phyloP scores from a whole-genome alignment of 805 yeast genomes.

The Deakozyma indianensis region DNA sequence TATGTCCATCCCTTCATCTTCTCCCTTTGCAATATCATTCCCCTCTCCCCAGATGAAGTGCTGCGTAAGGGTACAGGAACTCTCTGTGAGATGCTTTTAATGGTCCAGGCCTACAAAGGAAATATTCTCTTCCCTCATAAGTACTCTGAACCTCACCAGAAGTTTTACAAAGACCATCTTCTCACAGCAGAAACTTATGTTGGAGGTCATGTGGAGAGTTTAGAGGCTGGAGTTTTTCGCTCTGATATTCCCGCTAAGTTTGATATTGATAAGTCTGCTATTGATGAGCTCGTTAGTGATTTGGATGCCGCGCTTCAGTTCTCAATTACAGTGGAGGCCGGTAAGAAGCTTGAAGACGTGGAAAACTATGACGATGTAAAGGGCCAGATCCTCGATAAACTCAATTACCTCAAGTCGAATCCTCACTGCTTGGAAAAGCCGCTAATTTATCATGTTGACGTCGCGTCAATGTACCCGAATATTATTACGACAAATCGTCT shows the following conservation, averaged over 20 bases:
- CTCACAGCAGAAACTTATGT: constrained; percentile 93
- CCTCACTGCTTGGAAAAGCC: constrained; percentile 69
- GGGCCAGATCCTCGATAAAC: constrained; percentile 35
- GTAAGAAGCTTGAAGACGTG: constrained; percentile 59
- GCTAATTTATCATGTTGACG: constrained; percentile 91
- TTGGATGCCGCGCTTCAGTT: constrained; percentile 67
- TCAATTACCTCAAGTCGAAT: constrained; percentile 43
- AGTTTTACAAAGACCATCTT: constrained; percentile 89
- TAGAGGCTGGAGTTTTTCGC: constrained; percentile 96
- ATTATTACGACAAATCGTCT: constrained; percentile 95
- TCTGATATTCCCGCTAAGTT: constrained; percentile 71
- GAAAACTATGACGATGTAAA: constrained; percentile 67
- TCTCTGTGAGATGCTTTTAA: constrained; percentile 88
- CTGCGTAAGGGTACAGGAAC: constrained; percentile 97
- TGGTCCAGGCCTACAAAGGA: constrained; percentile 82
- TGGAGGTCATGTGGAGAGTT: constrained; percentile 96
- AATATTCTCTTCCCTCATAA: constrained; percentile 80
- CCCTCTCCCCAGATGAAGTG: constrained; percentile 92
- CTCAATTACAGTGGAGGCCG: constrained; percentile 70
- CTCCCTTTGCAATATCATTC: constrained; percentile 89
- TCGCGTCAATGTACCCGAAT: constrained; percentile 98
- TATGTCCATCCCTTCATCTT: constrained; percentile 95
- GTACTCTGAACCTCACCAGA: constrained; percentile 84
- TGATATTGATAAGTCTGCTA: constrained; percentile 62
- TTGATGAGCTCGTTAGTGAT: constrained; percentile 64